Base-by-base conservation (phyloP, 768 basidiomycete genomes). In the Agrocybe chaxingu region DNA sequence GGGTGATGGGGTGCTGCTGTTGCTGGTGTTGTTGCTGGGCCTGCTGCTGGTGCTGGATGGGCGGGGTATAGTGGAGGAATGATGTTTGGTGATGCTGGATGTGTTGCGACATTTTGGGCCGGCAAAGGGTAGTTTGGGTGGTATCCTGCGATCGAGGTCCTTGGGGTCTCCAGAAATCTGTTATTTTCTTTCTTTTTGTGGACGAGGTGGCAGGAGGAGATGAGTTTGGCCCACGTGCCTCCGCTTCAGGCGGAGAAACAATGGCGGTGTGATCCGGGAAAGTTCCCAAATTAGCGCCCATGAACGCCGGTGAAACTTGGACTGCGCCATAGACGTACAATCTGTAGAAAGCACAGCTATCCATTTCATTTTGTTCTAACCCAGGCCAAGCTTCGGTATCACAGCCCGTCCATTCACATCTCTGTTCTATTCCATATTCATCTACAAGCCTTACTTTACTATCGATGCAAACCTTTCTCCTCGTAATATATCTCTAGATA, bases 51-150 rank as follows among this genome's bases (percentile, higher is more conserved):
- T 70, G 70, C 40, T 62, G 63, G 24, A 29, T 62, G 59, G 48
- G 57, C 6, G 48, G 50, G 5, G 56, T 41, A 36, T 54, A 56
- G 35, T 59, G 57, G 42, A 54, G 48, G 19, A 45, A 51, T 37
- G 50, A 42, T 52, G 59, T 37, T 48, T 49, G 44, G 37, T 51
- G 43, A 31, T 54, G 54, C n/a, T 56, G 24, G 19, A 71, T 66
- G 53, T 68, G 70, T 57, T 76, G 74, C 57, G 75, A 74, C 74
- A 75, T 75, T 66, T 69, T 65, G 57, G 63, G 65, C 47, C 47
- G 16, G 16, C 46, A 49, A 56, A 44, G 45, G 37, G 43, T 47
- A 53, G 57, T 58, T 62, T 56, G 57, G 46, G 42, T 50, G 59
- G 58, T 57, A 56, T 61, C 55, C 46, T 55, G 61, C 62, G 61